Evolutionary conservation across 129 eudicot genomes (phyloP), one percentile per base, ranked within the genome.

Genomic region (Flaveria robusta): DNA sequence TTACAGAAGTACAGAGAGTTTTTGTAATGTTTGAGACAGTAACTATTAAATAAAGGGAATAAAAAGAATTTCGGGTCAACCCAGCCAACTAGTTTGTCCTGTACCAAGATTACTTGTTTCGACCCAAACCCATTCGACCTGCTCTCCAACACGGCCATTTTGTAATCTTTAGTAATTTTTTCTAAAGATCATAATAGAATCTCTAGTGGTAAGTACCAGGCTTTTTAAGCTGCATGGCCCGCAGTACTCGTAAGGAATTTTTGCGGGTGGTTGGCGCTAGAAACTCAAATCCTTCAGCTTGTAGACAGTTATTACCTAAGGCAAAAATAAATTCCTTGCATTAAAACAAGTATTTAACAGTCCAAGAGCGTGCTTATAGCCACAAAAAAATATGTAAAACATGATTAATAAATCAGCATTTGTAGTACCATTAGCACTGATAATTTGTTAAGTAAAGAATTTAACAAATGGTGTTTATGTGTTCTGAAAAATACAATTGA

Each of bases 191-290:
- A 4, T 24, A 22, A 63, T 13, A 29, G 63, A n/a, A 7, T 13
- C 10, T 41, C 29, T 18, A 54, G 56, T 43, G 76, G 51, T 4
- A 47, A 43, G 64, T 86, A 91, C 97, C 99, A 75, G 99, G 99
- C 81, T 87, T 95, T 45, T 85, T 50, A 85, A 95, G 96, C 90
- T 91, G 99, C 99, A 95, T 91, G 43, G 99, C 99, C 72, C 99
- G 92, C 71, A 95, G 80, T 63, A 87, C 96, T 23, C 97, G 87
- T 80, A 80, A 65, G 24, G 97, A 87, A 86, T 95, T 95, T 81
- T 80, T 83, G 54, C 94, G 85, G 60, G 99, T 95, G 59, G 97
- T 95, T 51, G 99, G 99, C 20, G 99, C 97, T 41, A 75, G 73
- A 77, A 91, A 91, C 82, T 91, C 92, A 74, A 91, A 95, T 24